Conservation (phyloP, 805 yeast species). For the Pichia manshurica region DNA sequence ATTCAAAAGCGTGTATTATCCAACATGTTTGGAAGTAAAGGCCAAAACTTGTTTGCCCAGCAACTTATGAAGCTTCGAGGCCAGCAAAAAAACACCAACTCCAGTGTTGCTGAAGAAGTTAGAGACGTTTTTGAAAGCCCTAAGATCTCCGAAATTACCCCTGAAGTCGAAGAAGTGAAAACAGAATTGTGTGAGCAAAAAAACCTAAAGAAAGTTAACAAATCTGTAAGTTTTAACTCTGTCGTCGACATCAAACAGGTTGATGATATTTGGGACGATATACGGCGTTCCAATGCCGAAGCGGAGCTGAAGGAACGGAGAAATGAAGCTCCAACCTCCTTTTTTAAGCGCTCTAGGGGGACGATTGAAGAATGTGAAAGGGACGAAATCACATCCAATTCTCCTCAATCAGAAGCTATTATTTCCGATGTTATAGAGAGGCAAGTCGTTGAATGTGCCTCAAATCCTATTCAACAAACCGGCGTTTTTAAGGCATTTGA, state of each 20-base stretch:
- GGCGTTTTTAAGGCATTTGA: slow-evolving; percentile 10
- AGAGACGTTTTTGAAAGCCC: not conserved
- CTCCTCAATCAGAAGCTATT: slow-evolving; percentile 10
- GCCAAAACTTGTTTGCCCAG: slow-evolving; percentile 36
- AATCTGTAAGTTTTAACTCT: slow-evolving; percentile 50
- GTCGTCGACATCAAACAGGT: slow-evolving; percentile 53
- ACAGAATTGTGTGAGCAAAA: not conserved
- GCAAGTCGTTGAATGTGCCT: not conserved
- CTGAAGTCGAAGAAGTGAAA: not conserved
- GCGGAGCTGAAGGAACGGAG: slow-evolving; percentile 9
- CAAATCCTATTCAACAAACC: not conserved
- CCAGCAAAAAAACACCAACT: slow-evolving; percentile 15
- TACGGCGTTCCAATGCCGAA: slow-evolving; percentile 29
- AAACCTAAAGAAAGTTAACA: slow-evolving; percentile 23
- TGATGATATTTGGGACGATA: slow-evolving; percentile 47
- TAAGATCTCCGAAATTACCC: not conserved
- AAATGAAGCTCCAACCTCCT: slow-evolving; percentile 11
- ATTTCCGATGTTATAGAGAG: slow-evolving; percentile 19
- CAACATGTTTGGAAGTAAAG: slow-evolving; percentile 24
- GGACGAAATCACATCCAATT: too few relatives aligned
- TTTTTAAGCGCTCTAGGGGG: slow-evolving; percentile 16
- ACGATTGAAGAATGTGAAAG: not conserved
- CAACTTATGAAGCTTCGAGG: slow-evolving; percentile 32
- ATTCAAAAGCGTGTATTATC: slow-evolving; percentile 7
- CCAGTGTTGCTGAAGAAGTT: not conserved